These are phyloP conservation scores for Candida khao-thaluensis DNA, from an alignment of 805 yeast genomes.

Conservation along the genomic window DNA sequence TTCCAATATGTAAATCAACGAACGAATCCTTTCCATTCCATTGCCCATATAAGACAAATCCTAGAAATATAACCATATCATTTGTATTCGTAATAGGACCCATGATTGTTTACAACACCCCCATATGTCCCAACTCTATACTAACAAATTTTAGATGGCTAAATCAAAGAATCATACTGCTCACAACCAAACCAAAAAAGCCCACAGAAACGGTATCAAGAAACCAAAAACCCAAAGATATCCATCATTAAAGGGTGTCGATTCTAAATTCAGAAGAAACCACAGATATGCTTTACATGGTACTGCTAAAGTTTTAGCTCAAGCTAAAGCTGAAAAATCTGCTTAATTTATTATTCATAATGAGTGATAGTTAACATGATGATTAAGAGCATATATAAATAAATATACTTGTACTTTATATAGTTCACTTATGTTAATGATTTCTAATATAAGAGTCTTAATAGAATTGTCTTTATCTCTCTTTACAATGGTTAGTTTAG, in stretches of 20 bases:
- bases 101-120: too few relatives aligned
- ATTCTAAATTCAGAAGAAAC: conserved; percentile 99
- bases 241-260: conserved; percentile 98
- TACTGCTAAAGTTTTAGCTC: conserved; percentile 91
- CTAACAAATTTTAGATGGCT: conserved; percentile 60
- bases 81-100: too few relatives aligned
- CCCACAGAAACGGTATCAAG: conserved; percentile 99
- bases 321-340: conserved; percentile 58
- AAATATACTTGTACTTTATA: conserved; percentile 5
- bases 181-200: conserved; percentile 99
- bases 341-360: conserved; percentile 2
- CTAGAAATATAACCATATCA: too few relatives aligned
- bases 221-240: conserved; percentile 98
- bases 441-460: too few relatives aligned
- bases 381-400: conserved; percentile 1
- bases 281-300: conserved; percentile 99
- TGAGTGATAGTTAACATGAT: neutral
- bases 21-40: too few relatives aligned
- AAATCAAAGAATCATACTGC: conserved; percentile 99
- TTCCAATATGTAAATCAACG: too few relatives aligned
- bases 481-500: too few relatives aligned
- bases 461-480: too few relatives aligned
- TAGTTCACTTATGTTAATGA: conserved; percentile 3
- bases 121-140: too few relatives aligned
- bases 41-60: too few relatives aligned